A percentile compares a stretch with the other conserved stretches of the same genome.
Conservation (phyloP, 192 early-diverging fungal genomes). For the Backusella tarrabulga region DNA sequence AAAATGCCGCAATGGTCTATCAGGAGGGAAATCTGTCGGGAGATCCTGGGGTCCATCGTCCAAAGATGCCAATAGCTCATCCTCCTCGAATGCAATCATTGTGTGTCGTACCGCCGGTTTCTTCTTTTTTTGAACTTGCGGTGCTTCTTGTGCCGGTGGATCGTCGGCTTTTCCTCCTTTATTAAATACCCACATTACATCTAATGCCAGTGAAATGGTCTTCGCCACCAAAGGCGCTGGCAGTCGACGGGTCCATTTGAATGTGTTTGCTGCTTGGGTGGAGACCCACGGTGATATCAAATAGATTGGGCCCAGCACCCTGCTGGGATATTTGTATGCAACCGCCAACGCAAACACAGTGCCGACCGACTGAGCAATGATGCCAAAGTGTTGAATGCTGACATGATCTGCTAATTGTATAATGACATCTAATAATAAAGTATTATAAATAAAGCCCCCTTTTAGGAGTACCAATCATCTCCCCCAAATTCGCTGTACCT, state of each 20-base stretch:
- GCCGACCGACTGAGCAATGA: slow-evolving; percentile 43
- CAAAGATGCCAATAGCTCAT: slow-evolving; percentile 27
- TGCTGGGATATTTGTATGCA: slow-evolving; percentile 19
- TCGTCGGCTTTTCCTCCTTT: slow-evolving; percentile 5
- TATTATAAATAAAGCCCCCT: not conserved
- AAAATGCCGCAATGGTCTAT: slow-evolving; percentile 39
- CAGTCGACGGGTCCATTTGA: slow-evolving; percentile 36
- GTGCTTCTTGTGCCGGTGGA: not conserved
- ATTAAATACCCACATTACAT: slow-evolving; percentile 37
- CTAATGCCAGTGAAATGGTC: slow-evolving; percentile 32
- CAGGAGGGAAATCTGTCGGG: slow-evolving; percentile 38
- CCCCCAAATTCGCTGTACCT: slow-evolving; percentile 10
- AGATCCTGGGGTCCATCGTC: slow-evolving; percentile 26
- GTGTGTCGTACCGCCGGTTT: not conserved
- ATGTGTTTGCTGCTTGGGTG: slow-evolving; percentile 36
- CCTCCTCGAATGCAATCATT: slow-evolving; percentile 30
- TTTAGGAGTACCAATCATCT: not conserved
- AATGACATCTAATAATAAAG: slow-evolving; percentile 27
- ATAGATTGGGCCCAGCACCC: slow-evolving; percentile 33
- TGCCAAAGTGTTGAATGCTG: slow-evolving; percentile 14
- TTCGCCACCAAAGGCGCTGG: slow-evolving; percentile 29
- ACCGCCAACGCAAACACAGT: slow-evolving; percentile 40
- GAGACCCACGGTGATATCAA: slow-evolving; percentile 41
- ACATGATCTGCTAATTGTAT: slow-evolving; percentile 35
- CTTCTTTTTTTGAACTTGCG: not conserved